phyloP scores from a whole-genome alignment of 768 basidiomycete genomes.

The Phlebiopsis gigantea region DNA sequence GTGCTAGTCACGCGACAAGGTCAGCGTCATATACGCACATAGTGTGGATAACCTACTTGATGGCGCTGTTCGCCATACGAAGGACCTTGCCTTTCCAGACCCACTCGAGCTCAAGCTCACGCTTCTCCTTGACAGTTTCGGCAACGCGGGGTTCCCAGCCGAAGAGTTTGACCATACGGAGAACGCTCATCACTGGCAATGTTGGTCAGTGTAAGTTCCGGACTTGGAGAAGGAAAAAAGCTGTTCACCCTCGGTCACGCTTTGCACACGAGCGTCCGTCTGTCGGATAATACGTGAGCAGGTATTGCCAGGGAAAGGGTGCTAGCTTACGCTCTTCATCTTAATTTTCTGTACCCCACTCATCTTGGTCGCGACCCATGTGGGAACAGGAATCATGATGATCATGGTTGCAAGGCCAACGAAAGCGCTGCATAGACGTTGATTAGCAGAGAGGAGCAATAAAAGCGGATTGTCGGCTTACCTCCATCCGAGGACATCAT shows the following conservation, averaged over 20 bases:
- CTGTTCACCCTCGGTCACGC: constrained; percentile 34
- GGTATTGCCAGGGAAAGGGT: neutral
- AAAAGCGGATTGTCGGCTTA: constrained; percentile 21
- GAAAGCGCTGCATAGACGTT: constrained; percentile 13
- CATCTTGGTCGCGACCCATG: constrained; percentile 32
- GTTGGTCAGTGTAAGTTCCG: neutral
- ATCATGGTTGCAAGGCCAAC: constrained; percentile 35
- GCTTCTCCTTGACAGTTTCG: constrained; percentile 45
- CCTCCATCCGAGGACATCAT: constrained; percentile 21
- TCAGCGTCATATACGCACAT: neutral
- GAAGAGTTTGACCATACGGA: constrained; percentile 26
- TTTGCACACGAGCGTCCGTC: constrained; percentile 43
- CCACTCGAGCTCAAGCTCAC: constrained; percentile 55
- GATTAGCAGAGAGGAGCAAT: constrained; percentile 20
- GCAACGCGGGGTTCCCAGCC: constrained; percentile 42
- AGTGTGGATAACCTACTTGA: constrained; percentile 33
- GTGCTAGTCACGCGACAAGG: constrained; percentile 32
- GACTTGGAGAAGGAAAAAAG: neutral
- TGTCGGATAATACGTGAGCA: constrained; percentile 9
- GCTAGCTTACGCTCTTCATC: constrained; percentile 31
- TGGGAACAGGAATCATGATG: constrained; percentile 39
- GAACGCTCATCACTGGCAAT: constrained; percentile 25
- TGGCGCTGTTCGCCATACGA: constrained; percentile 37
- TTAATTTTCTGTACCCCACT: constrained; percentile 31
- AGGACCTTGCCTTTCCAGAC: constrained; percentile 50